Evolutionary conservation across 257 asterid species (phyloP).

Genomic region (Agastache rugosa): DNA sequence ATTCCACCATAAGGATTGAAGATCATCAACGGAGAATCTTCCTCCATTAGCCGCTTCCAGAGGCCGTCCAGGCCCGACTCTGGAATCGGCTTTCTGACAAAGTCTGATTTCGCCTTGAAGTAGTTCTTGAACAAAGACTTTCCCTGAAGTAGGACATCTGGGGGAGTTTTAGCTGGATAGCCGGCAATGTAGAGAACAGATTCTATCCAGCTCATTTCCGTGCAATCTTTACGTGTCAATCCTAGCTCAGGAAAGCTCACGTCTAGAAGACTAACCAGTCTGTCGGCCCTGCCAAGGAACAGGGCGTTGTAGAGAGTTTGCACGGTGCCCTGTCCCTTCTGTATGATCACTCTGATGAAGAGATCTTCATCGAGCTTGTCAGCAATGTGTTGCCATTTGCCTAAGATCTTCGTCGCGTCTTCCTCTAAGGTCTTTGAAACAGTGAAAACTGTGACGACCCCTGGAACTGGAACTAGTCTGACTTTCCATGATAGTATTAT

Average conservation of each 20-base stretch:
- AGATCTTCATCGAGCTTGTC: conserved; percentile 64
- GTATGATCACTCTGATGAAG: conserved; percentile 60
- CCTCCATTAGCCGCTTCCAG: conserved; percentile 56
- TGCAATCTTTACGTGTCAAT: conserved; percentile 49
- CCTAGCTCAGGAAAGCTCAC: conserved; percentile 55
- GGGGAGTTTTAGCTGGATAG: conserved; percentile 55
- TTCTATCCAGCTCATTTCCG: conserved; percentile 67
- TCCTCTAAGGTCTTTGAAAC: conserved; percentile 57
- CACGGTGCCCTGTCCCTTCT: conserved; percentile 49
- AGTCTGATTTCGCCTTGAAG: conserved; percentile 72
- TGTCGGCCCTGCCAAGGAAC: conserved; percentile 53
- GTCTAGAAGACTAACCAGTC: conserved; percentile 46
- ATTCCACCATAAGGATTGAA: conserved; percentile 72
- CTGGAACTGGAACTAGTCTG: conserved; percentile 61
- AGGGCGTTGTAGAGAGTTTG: conserved; percentile 54
- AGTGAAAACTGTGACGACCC: conserved; percentile 60
- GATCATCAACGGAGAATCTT: conserved; percentile 57
- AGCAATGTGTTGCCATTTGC: conserved; percentile 63
- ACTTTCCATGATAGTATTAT: conserved; percentile 62
- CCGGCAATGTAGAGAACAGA: conserved; percentile 61
- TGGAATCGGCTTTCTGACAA: conserved; percentile 52
- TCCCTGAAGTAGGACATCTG: conserved; percentile 62
- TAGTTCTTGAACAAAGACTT: conserved; percentile 66
- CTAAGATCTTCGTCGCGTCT: conserved; percentile 47
- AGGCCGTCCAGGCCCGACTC: conserved; percentile 62